Evolutionary conservation across 1,284 basidiomycete genomes (phyloP), one percentile per base, ranked within the genome.

Genomic region (Leucoagaricus sp.): DNA sequence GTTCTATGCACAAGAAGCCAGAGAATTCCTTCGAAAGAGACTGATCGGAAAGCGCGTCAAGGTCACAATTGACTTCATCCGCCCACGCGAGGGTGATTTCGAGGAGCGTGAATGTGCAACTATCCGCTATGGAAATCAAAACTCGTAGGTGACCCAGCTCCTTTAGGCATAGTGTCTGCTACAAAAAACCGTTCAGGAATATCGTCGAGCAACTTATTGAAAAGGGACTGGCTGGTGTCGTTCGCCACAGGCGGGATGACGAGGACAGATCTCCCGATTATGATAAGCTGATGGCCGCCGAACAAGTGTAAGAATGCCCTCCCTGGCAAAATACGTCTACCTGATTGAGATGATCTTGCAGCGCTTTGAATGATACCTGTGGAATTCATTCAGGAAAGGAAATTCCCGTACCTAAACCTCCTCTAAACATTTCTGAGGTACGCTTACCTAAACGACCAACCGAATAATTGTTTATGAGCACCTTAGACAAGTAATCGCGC

Each of bases 301-400:
- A 99, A 76, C 94, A 91, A 80, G 77, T 75, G 91, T 94, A 65
- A 73, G 89, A 76, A 17, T 36, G 28, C 13, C 33, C 15, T 28
- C 7, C 33, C 12, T 33, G 28, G 41, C 26, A 34, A 17, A 56
- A 49, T 45, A 28, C 29, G 31, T 15, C 33, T 46, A 8, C 28
- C 38, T 21, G 29, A 26, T 25, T 12, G 42, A 60, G 25, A 55
- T 55, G 45, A 58, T 25, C 23, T 36, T 26, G 7, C 64, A 93
- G 91, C 38, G 95, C 96, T 41, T 80, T 85, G 0, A 71, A 87
- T 1, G 96, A 94, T 55, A 70, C 72, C n/a, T 86, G 90, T 56
- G 96, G 96, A 4, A 81, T 99, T 15, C 96, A 99, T 70, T 96
- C 94, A 15, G 89, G 91, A 47, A 98, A 98, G 73, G 95, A 98